phyloP scores from a whole-genome alignment of 2,329 filamentous ascomycete species.

The Pseudovirgaria hyperparasitica region DNA sequence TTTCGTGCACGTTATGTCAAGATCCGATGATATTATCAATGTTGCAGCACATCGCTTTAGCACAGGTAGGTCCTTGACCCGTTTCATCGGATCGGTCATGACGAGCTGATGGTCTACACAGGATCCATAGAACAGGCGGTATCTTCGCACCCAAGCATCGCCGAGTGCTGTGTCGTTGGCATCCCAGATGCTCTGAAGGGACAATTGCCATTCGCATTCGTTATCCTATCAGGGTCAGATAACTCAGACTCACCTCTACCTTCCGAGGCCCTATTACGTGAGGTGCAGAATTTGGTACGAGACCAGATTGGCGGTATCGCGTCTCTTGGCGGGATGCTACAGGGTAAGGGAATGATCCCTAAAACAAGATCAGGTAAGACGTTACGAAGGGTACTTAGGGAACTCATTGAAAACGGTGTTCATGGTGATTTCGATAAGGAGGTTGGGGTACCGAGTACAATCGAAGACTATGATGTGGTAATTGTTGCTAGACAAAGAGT shows the following conservation, averaged over 20 bases:
- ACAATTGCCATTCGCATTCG: constrained; percentile 75
- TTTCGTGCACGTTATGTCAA: constrained; percentile 44
- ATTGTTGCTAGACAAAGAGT: constrained; percentile 56
- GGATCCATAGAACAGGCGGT: constrained; percentile 79
- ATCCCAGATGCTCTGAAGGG: constrained; percentile 74
- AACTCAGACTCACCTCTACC: constrained; percentile 37
- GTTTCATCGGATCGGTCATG: constrained; percentile 1
- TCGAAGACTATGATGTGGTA: constrained; percentile 63
- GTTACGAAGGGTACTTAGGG: constrained; percentile 60
- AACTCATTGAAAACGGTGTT: constrained; percentile 68
- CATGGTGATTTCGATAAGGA: constrained; percentile 54
- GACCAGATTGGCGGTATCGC: constrained; percentile 73
- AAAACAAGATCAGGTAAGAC: constrained; percentile 80
- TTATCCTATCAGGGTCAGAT: constrained; percentile 40
- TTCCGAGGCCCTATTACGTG: constrained; percentile 34
- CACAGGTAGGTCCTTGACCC: constrained; percentile 44
- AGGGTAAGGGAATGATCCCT: constrained; percentile 72
- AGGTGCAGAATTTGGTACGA: constrained; percentile 58
- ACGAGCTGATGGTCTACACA: constrained; percentile 16
- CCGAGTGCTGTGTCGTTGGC: constrained; percentile 68
- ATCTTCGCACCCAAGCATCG: constrained; percentile 59
- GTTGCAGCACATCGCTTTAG: constrained; percentile 77
- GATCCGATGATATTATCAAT: constrained; percentile 72
- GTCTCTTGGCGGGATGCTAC: constrained; percentile 65
- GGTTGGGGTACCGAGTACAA: constrained; percentile 62